phyloP scores from a whole-genome alignment of 2,329 filamentous ascomycete species.

The Penicillium sp. region DNA sequence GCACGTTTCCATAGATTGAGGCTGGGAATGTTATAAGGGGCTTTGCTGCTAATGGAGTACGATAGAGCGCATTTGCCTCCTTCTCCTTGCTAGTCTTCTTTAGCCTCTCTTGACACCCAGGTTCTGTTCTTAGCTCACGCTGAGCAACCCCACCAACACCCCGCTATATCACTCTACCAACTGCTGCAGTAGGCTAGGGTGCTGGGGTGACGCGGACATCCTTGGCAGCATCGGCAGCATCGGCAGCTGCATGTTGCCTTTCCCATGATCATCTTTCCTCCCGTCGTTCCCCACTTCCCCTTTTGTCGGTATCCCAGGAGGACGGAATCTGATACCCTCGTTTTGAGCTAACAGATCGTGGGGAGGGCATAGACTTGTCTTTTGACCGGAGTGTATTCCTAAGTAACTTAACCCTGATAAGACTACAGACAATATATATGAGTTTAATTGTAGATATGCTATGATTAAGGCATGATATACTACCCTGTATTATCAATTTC shows the following conservation, averaged over 20 bases:
- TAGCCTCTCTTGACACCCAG: background rate
- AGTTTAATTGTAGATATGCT: background rate
- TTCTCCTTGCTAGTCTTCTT: background rate
- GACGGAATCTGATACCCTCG: background rate
- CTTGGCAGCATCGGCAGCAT: background rate
- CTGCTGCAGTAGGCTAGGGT: background rate
- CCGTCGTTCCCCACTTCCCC: background rate
- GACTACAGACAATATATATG: background rate
- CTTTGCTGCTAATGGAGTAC: background rate
- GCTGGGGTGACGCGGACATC: constrained; percentile 5
- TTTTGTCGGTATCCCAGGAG: background rate
- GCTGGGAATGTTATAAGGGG: background rate
- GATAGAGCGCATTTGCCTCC: background rate
- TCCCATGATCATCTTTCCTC: background rate
- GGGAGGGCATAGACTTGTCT: background rate
- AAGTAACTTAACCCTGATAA: background rate
- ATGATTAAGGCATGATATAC: background rate
- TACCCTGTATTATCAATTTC: background rate
- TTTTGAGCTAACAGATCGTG: background rate
- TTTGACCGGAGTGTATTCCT: background rate
- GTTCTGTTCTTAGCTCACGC: background rate
- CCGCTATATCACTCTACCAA: constrained; percentile 1
- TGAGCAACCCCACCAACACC: constrained; percentile 7
- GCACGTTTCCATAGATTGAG: background rate
- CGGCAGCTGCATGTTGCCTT: background rate